Evolutionary conservation across 1,284 basidiomycete species (phyloP).

Genomic region (Cryptococcus floricola): DNA sequence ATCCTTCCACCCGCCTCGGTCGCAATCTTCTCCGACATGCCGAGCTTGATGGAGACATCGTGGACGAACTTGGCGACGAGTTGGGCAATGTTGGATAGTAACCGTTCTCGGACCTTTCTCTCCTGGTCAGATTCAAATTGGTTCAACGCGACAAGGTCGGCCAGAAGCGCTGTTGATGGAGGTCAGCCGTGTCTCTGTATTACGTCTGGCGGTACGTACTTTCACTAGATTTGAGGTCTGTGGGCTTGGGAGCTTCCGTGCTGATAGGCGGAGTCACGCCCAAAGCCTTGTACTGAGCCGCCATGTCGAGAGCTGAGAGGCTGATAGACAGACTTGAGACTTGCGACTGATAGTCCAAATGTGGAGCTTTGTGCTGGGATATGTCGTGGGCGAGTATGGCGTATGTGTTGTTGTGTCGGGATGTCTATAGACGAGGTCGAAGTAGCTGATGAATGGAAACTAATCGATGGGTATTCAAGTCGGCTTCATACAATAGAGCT

Average conservation of each 20-base stretch:
- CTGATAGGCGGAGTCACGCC: slow-evolving; percentile 84
- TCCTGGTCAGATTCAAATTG: slow-evolving; percentile 90
- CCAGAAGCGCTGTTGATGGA: slow-evolving; percentile 51
- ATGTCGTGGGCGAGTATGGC: too few relatives aligned
- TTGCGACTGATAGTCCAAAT: too few relatives aligned
- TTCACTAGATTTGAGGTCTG: slow-evolving; percentile 69
- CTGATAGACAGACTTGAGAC: too few relatives aligned
- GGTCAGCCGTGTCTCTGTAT: background rate
- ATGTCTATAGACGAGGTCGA: too few relatives aligned
- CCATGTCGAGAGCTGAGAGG: background rate
- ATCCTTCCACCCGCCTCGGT: slow-evolving; percentile 91
- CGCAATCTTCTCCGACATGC: slow-evolving; percentile 82
- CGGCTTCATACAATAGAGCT: too few relatives aligned
- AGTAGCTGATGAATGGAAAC: too few relatives aligned
- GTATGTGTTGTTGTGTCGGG: too few relatives aligned
- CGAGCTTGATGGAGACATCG: slow-evolving; percentile 69
- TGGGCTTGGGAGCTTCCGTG: slow-evolving; percentile 63
- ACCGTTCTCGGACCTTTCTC: slow-evolving; percentile 81
- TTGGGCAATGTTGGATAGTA: slow-evolving; percentile 82
- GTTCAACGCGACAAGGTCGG: slow-evolving; percentile 79
- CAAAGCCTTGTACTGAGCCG: slow-evolving; percentile 21
- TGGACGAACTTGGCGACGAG: slow-evolving; percentile 93
- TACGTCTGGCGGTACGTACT: slow-evolving; percentile 57
- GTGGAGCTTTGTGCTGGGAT: too few relatives aligned
- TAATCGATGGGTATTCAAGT: too few relatives aligned